These are phyloP conservation scores for Nidula microcarpa DNA, from an alignment of 768 basidiomycete genomes.

Conservation along the genomic window DNA sequence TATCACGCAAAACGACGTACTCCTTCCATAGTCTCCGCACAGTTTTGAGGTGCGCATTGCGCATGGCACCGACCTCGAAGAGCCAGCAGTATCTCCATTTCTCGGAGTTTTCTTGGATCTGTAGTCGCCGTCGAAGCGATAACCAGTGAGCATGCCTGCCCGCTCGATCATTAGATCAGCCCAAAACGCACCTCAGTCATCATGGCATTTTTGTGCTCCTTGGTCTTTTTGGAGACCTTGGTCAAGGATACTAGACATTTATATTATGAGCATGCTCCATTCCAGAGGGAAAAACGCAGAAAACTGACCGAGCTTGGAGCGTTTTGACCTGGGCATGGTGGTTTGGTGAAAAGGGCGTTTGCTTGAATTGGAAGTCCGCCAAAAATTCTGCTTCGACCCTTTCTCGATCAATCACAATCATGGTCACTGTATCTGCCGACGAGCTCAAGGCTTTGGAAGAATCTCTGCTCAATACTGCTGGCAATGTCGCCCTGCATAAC, in stretches of 20 bases:
- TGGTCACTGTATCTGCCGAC: conserved; percentile 33
- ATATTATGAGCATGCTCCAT: conserved; percentile 7
- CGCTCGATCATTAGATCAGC: conserved; percentile 1
- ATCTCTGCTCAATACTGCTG: conserved; percentile 73
- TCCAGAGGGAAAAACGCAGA: conserved; percentile 2
- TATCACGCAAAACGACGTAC: conserved; percentile 35
- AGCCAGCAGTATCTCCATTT: conserved; percentile 96
- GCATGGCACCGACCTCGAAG: conserved; percentile 93
- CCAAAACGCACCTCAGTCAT: conserved; percentile 64
- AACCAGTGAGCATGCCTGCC: not conserved
- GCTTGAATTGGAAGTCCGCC: conserved; percentile 47
- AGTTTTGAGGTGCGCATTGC: conserved; percentile 91
- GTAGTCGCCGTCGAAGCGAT: conserved; percentile 1
- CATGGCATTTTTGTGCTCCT: conserved; percentile 82
- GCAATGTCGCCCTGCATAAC: conserved; percentile 74
- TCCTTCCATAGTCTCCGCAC: conserved; percentile 93
- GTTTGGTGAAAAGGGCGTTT: conserved; percentile 13
- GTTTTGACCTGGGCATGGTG: conserved; percentile 86
- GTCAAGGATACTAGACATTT: conserved; percentile 75
- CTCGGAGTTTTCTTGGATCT: conserved; percentile 82
- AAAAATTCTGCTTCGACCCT: conserved; percentile 25
- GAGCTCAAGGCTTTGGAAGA: conserved; percentile 71
- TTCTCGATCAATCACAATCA: conserved; percentile 21
- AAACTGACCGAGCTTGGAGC: conserved; percentile 78
- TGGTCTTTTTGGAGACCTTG: conserved; percentile 91